These are phyloP conservation scores for Nitzschia palea DNA, from an alignment of 108 stramenopile species.

Conservation along the genomic window DNA sequence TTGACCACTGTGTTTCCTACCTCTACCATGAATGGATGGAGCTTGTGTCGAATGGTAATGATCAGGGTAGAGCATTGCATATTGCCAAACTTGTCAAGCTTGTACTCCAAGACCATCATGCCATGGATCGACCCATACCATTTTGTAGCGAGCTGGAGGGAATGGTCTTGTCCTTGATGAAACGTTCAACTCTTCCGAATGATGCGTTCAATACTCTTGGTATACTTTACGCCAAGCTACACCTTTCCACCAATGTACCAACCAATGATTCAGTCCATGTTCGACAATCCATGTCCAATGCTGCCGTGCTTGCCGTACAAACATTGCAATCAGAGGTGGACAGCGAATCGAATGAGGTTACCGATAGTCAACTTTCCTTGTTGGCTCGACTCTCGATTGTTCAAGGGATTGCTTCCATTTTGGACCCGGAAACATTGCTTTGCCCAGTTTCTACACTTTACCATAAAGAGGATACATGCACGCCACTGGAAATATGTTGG, in stretches of 20 bases:
- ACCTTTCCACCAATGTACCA: constrained; percentile 2
- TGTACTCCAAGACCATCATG: background rate
- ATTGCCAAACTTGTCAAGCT: constrained; percentile 27
- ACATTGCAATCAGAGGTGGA: background rate
- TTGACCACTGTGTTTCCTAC: constrained; percentile 13
- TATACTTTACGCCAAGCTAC: constrained; percentile 38
- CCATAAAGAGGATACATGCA: background rate
- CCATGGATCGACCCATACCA: background rate
- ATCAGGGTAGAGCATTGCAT: background rate
- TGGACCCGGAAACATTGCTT: background rate
- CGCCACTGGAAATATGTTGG: constrained; percentile 28
- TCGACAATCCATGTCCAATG: background rate
- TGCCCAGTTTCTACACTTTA: background rate
- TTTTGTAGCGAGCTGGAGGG: background rate
- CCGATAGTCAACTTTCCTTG: background rate
- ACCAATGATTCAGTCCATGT: background rate
- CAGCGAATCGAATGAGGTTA: background rate
- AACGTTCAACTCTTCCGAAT: constrained; percentile 17
- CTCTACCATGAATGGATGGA: background rate
- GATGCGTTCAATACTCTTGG: constrained; percentile 39
- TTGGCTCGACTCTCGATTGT: constrained; percentile 21
- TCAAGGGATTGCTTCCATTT: constrained; percentile 29
- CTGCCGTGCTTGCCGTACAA: background rate
- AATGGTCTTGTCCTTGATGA: constrained; percentile 22
- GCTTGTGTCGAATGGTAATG: background rate